These are phyloP conservation scores for Nidula niveotomentosa DNA, from an alignment of 1,284 basidiomycete species.

Conservation along the genomic window DNA sequence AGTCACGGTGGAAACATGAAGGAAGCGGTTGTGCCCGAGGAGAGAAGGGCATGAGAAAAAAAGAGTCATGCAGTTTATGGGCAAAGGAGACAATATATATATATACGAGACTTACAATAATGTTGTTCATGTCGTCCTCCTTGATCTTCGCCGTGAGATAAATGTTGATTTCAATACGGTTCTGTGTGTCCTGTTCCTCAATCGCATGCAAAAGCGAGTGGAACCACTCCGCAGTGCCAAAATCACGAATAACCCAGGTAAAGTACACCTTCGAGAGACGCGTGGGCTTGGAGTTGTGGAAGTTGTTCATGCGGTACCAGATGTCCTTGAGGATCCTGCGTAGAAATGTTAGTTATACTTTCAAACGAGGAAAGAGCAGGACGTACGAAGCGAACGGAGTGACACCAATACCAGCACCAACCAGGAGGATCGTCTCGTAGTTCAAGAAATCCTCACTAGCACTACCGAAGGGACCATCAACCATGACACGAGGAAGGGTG, in stretches of 20 bases:
- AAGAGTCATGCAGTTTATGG: background rate
- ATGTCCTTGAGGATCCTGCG: slow-evolving; percentile 84
- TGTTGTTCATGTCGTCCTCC: slow-evolving; percentile 89
- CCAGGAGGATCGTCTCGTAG: slow-evolving; percentile 82
- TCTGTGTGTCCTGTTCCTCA: slow-evolving; percentile 85
- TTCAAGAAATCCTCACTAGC: slow-evolving; percentile 86
- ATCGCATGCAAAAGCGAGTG: slow-evolving; percentile 90
- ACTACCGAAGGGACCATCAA: slow-evolving; percentile 86
- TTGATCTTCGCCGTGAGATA: slow-evolving; percentile 88
- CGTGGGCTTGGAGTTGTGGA: slow-evolving; percentile 69
- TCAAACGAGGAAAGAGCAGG: slow-evolving; percentile 1
- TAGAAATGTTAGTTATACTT: slow-evolving; percentile 1
- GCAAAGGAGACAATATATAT: background rate
- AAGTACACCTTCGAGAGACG: slow-evolving; percentile 84
- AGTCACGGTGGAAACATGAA: no score
- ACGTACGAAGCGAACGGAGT: slow-evolving; percentile 89
- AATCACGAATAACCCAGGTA: slow-evolving; percentile 89
- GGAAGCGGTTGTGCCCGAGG: background rate
- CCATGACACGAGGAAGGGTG: slow-evolving; percentile 84
- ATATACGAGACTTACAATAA: slow-evolving; percentile 53
- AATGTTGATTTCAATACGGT: slow-evolving; percentile 87
- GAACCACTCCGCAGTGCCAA: slow-evolving; percentile 88
- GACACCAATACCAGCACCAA: slow-evolving; percentile 90
- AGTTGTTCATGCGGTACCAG: slow-evolving; percentile 91
- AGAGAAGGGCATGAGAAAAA: background rate